These are phyloP conservation scores for Cladosporium velox DNA, from an alignment of 2,329 filamentous ascomycete genomes.

Conservation along the genomic window DNA sequence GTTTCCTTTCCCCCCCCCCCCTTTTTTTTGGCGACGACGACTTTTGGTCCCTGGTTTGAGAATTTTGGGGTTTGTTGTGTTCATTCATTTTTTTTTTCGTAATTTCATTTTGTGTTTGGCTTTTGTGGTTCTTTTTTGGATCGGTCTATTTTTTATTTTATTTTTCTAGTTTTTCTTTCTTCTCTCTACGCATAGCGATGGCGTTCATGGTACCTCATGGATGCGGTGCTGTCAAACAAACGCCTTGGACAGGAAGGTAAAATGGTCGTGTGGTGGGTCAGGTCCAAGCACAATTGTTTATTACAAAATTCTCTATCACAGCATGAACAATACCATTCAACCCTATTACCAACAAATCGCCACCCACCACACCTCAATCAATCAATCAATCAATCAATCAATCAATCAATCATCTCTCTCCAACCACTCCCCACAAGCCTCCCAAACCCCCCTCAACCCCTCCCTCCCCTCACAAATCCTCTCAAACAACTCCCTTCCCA, in stretches of 20 bases:
- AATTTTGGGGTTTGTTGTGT: neutral
- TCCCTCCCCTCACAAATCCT: constrained; percentile 38
- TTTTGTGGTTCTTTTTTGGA: neutral
- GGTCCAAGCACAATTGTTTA: neutral
- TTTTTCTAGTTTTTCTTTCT: neutral
- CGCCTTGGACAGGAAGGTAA: neutral
- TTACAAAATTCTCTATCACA: neutral
- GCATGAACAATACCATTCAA: neutral
- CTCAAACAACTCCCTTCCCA: constrained; percentile 24
- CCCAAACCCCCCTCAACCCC: constrained; percentile 33
- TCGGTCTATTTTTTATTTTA: neutral
- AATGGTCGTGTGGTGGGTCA: neutral
- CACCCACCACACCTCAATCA: too few relatives aligned
- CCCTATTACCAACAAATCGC: neutral
- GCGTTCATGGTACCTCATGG: neutral
- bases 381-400: too few relatives aligned
- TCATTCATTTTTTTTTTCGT: neutral
- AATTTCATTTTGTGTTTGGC: neutral
- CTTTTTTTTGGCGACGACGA: too few relatives aligned
- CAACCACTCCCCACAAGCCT: constrained; percentile 14
- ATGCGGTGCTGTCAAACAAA: neutral
- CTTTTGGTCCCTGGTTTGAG: too few relatives aligned
- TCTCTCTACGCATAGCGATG: neutral
- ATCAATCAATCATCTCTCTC: constrained; percentile 21
- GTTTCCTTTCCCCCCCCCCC: neutral